Conservation (phyloP, 2,329 filamentous ascomycete genomes). For the Cladosporium cucumerinum region DNA sequence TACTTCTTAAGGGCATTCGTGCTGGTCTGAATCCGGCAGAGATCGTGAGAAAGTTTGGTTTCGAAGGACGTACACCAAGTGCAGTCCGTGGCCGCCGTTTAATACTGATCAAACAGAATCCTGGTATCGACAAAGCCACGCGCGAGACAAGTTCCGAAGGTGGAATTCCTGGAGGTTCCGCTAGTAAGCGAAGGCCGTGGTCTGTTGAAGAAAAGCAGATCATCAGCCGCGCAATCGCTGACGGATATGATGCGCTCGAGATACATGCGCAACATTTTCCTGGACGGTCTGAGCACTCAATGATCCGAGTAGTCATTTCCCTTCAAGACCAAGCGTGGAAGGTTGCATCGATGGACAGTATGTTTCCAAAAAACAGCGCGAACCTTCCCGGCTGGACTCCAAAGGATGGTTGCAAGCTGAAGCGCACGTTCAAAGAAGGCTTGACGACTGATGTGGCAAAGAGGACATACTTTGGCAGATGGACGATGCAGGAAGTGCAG, state of each 20-base stretch:
- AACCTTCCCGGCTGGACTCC: slow-evolving; percentile 7
- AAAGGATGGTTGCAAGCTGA: slow-evolving; percentile 15
- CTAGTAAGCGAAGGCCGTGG: background rate
- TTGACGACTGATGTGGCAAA: background rate
- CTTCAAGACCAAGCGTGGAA: slow-evolving; percentile 12
- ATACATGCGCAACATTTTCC: slow-evolving; percentile 4
- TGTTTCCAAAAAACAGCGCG: slow-evolving; percentile 9
- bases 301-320: slow-evolving; percentile 3
- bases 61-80: slow-evolving; percentile 9
- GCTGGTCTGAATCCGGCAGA: background rate
- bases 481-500: slow-evolving; percentile 4
- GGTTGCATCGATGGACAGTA: background rate
- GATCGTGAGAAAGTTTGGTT: background rate
- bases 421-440: background rate
- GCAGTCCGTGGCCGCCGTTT: slow-evolving; percentile 3
- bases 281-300: background rate
- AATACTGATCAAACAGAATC: slow-evolving; percentile 6
- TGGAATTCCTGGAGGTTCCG: background rate
- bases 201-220: background rate
- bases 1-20: background rate
- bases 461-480: slow-evolving; percentile 6
- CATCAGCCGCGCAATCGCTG: slow-evolving; percentile 8
- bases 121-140: background rate
- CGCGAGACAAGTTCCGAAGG: background rate
- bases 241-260: slow-evolving; percentile 6